These are phyloP conservation scores for Cryptosporidium tyzzeri DNA, from an alignment of 169 alveolate species.

Conservation along the genomic window DNA sequence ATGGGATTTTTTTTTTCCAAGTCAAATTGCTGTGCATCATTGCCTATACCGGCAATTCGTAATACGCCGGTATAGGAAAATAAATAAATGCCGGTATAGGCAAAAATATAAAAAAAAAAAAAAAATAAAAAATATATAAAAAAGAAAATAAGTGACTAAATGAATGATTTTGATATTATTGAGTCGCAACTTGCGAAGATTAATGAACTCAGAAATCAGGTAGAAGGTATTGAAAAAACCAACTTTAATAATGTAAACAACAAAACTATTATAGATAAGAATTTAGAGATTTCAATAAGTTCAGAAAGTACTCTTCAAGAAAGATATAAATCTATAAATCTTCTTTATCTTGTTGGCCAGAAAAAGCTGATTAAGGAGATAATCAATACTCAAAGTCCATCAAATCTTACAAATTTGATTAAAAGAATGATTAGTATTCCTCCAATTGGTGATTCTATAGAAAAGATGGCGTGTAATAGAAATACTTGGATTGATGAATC, in stretches of 20 bases:
- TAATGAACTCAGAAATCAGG: constrained; percentile 8
- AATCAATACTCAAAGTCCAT: background rate
- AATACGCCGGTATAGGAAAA: constrained; percentile 5
- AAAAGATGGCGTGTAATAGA: constrained; percentile 32
- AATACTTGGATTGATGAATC: constrained; percentile 52
- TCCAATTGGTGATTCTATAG: constrained; percentile 46
- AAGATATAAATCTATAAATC: constrained; percentile 9
- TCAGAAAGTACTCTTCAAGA: background rate
- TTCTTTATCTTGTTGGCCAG: constrained; percentile 44
- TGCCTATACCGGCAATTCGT: constrained; percentile 1
- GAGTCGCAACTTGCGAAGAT: constrained; percentile 9
- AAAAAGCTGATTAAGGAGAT: constrained; percentile 19
- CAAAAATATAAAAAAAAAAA: background rate
- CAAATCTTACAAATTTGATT: background rate
- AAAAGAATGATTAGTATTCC: constrained; percentile 31
- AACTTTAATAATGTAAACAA: background rate
- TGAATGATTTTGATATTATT: constrained; percentile 46
- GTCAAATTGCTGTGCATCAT: background rate
- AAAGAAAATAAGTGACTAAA: background rate
- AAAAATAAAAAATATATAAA: background rate
- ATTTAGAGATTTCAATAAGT: constrained; percentile 16
- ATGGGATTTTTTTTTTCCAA: background rate
- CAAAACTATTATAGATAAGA: constrained; percentile 18
- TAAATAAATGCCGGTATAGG: background rate
- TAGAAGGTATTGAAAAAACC: constrained; percentile 17